Percentiles rank a stretch among this genome's conserved stretches.
Evolutionary conservation across 768 basidiomycete genomes (phyloP).

Genomic region (Porphyrellus cyaneotinctus): DNA sequence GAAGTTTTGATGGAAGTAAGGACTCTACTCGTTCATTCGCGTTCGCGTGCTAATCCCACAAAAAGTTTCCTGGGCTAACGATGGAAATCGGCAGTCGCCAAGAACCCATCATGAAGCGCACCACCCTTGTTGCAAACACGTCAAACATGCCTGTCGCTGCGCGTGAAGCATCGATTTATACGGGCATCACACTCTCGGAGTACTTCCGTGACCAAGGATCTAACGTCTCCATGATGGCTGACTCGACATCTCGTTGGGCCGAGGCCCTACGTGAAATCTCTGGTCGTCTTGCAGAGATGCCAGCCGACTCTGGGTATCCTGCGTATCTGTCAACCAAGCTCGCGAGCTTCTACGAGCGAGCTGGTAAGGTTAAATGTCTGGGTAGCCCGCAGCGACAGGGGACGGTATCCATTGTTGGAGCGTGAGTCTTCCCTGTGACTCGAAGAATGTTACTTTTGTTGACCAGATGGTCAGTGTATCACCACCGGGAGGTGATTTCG

Average conservation of each 20-base stretch:
- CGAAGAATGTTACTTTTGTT: conserved; percentile 5
- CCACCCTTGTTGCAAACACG: conserved; percentile 96
- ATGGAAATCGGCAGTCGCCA: conserved; percentile 90
- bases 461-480: conserved; percentile 63
- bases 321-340: conserved; percentile 95
- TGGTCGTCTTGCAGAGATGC: conserved; percentile 99
- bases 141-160: conserved; percentile 99
- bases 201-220: conserved; percentile 99
- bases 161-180: conserved; percentile 98
- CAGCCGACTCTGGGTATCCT: conserved; percentile 98
- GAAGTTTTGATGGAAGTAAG: conserved; percentile 96
- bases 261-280: conserved; percentile 99
- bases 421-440: conserved; percentile 55
- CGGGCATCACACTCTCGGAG: conserved; percentile 97
- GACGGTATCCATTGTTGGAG: conserved; percentile 97
- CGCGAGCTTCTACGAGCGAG: conserved; percentile 97
- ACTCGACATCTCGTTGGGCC: conserved; percentile 98
- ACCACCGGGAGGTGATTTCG: conserved; percentile 98
- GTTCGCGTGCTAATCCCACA: conserved; percentile 10
- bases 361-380: conserved; percentile 90
- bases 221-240: conserved; percentile 99
- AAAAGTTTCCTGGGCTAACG: conserved; percentile 80
- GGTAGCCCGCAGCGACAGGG: conserved; percentile 87
- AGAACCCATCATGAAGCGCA: conserved; percentile 99
- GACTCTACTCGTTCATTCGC: conserved; percentile 2